Percentiles rank a stretch among this genome's conserved stretches.
Conservation (phyloP, 306 rosid genomes). For the Lablab purpureus region DNA sequence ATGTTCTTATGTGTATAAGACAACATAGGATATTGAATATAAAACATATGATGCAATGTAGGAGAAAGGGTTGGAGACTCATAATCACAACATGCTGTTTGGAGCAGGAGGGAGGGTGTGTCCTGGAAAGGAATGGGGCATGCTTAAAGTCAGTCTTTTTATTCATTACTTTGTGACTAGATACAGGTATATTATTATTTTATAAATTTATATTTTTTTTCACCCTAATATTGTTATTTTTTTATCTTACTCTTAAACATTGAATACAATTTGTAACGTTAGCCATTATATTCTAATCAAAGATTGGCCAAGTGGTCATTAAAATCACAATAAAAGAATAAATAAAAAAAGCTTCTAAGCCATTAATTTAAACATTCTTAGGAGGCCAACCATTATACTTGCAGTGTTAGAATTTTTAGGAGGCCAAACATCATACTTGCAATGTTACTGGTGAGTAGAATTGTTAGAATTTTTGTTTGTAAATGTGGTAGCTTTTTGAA, state of each 20-base stretch:
- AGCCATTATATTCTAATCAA: neutral
- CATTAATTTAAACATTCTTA: neutral
- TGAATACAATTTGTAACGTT: neutral
- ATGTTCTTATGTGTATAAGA: neutral
- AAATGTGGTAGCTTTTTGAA: too few relatives aligned
- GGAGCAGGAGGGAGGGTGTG: conserved; percentile 78
- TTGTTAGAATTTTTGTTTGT: too few relatives aligned
- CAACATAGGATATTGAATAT: neutral
- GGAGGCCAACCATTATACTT: neutral
- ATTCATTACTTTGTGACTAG: conserved; percentile 77
- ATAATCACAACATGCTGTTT: conserved; percentile 65
- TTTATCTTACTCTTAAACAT: neutral
- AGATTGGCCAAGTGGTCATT: neutral
- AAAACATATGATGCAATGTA: conserved; percentile 43
- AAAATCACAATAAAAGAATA: neutral
- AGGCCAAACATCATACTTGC: too few relatives aligned
- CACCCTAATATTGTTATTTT: neutral
- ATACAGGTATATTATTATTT: conserved; percentile 57
- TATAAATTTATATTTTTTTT: neutral
- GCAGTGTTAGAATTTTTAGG: too few relatives aligned
- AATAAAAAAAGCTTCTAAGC: neutral
- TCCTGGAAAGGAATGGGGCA: conserved; percentile 86
- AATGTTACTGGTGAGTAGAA: too few relatives aligned
- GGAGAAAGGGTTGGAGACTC: conserved; percentile 69
- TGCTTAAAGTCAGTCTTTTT: conserved; percentile 65